Evolutionary conservation across 179 eudicot species (phyloP).

Genomic region (Pouteria campechiana): DNA sequence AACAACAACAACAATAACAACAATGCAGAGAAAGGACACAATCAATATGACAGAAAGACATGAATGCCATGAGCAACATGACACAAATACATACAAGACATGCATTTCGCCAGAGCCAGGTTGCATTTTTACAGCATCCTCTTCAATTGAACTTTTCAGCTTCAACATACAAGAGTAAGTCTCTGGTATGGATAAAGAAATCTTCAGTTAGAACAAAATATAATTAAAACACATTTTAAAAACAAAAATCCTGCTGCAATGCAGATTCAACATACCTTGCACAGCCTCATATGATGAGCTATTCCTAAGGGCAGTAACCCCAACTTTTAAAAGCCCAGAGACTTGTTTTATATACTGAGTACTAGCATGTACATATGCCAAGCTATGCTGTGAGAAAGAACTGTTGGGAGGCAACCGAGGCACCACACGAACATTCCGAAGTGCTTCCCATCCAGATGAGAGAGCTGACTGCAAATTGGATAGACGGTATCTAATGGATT

Average conservation of each 20-base stretch:
- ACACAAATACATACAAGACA: slow-evolving; percentile 63
- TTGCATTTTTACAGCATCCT: slow-evolving; percentile 77
- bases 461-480: slow-evolving; percentile 48
- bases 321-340: slow-evolving; percentile 76
- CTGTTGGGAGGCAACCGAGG: slow-evolving; percentile 51
- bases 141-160: slow-evolving; percentile 86
- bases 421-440: slow-evolving; percentile 51
- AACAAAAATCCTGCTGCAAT: neutral
- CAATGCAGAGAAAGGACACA: too few relatives aligned
- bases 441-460: slow-evolving; percentile 69
- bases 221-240: neutral
- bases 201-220: neutral
- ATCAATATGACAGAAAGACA: too few relatives aligned
- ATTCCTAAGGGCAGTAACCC: slow-evolving; percentile 67
- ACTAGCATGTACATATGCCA: slow-evolving; percentile 89
- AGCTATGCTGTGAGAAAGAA: slow-evolving; percentile 64
- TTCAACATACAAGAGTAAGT: slow-evolving; percentile 66
- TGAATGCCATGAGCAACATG: slow-evolving; percentile 6
- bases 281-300: slow-evolving; percentile 67
- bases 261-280: slow-evolving; percentile 44
- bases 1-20: too few relatives aligned
- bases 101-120: slow-evolving; percentile 97
- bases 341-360: slow-evolving; percentile 81
- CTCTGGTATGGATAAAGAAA: slow-evolving; percentile 35
- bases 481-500: slow-evolving; percentile 36